Evolutionary conservation across 163 green algal genomes (phyloP), one percentile per base, ranked within the genome.

Genomic region (Volvox carteri): DNA sequence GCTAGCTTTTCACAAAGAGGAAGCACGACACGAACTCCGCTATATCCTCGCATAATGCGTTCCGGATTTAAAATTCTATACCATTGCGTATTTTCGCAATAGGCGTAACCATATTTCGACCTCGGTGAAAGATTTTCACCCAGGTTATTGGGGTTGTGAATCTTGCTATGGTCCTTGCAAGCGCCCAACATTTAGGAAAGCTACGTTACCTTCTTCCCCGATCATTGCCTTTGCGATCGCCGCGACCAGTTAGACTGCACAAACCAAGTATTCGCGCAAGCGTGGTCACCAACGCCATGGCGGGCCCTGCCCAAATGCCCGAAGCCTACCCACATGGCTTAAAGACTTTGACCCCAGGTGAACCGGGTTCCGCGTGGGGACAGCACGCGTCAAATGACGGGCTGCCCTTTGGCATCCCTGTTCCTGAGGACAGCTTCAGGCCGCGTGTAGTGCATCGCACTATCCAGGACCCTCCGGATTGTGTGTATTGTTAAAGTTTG

Each of bases 311-410:
- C 7, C 41, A 86, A 54, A 78, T 83, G 70, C 83, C 83, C 1
- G 44, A 88, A 5, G 23, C 39, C 4, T 95, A 95, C 65, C 91
- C 91, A 0, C 90, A 95, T 74, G 92, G 91, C 14, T 33, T 95
- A 0, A 86, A 70, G 14, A 89, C 91, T 0, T 62, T 95, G 25
- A 70, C 84, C 4, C 84, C 84, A 46, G 83, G 83, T 88, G 25
- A 9, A 39, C 7, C 37, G 54, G 5, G 7, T 65, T 65, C 19
- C 8, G 54, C 54, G 7, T 2, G 28, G 25, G 54, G 54, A n/a
- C n/a, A n/a, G n/a, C n/a, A n/a, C n/a, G n/a, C n/a, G n/a, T n/a
- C n/a, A n/a, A n/a, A n/a, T n/a, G n/a, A n/a, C n/a, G n/a, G n/a
- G n/a, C n/a, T n/a, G n/a, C n/a, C n/a, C n/a, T n/a, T n/a, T n/a